These are phyloP conservation scores for Trametes sanguinea DNA, from an alignment of 768 basidiomycete species.

Conservation along the genomic window DNA sequence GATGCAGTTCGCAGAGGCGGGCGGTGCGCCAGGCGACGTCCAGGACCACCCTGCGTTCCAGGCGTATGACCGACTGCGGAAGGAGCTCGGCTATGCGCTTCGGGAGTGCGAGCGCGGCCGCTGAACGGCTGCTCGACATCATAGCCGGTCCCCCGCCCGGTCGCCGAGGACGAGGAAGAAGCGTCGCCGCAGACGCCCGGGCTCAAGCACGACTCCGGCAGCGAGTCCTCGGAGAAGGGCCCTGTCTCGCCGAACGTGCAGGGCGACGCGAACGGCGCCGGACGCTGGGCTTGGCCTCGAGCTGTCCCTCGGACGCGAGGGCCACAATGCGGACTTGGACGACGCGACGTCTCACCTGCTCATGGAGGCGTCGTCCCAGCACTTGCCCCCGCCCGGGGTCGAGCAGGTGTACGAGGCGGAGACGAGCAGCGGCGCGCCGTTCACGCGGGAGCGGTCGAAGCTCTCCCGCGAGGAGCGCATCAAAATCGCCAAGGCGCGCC, in stretches of 20 bases:
- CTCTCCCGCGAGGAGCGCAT: slow-evolving; percentile 79
- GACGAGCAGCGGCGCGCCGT: slow-evolving; percentile 38
- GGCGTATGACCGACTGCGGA: slow-evolving; percentile 74
- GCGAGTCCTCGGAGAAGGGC: slow-evolving; percentile 58
- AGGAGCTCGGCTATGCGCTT: slow-evolving; percentile 75
- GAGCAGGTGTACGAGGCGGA: slow-evolving; percentile 88
- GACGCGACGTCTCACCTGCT: slow-evolving; percentile 61
- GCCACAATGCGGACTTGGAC: slow-evolving; percentile 50
- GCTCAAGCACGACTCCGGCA: slow-evolving; percentile 48
- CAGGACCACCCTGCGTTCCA: slow-evolving; percentile 50
- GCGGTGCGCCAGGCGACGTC: slow-evolving; percentile 5
- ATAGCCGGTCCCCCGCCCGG: slow-evolving; percentile 41
- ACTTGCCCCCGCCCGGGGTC: slow-evolving; percentile 64
- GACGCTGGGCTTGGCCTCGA: slow-evolving; percentile 25
- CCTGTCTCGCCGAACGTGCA: slow-evolving; percentile 33
- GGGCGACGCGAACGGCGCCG: neutral
- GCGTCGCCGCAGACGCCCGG: slow-evolving; percentile 55
- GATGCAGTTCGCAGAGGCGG: slow-evolving; percentile 3
- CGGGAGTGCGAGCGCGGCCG: slow-evolving; percentile 83
- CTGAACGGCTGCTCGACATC: slow-evolving; percentile 59
- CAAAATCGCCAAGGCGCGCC: slow-evolving; percentile 51
- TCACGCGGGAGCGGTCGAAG: slow-evolving; percentile 61
- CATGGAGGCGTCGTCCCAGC: slow-evolving; percentile 48
- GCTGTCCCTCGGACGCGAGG: slow-evolving; percentile 23
- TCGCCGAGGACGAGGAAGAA: slow-evolving; percentile 46